These are phyloP conservation scores for Naematelia aurantialba DNA, from an alignment of 768 basidiomycete genomes.

Conservation along the genomic window DNA sequence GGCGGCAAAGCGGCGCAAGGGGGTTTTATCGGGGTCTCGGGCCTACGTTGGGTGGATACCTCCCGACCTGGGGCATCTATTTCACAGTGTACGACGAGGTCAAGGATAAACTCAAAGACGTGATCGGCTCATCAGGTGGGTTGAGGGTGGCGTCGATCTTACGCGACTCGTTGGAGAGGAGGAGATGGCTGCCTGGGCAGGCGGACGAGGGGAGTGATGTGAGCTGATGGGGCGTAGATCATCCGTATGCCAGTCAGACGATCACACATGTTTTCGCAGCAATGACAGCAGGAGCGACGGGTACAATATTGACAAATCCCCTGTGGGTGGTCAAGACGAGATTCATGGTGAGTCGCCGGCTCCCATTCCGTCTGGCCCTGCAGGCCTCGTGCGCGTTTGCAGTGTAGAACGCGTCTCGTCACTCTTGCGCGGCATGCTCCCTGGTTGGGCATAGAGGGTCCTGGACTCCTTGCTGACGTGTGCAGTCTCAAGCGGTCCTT, in stretches of 20 bases:
- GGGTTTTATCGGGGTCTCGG: slow-evolving; percentile 96
- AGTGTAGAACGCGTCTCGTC: too few species aligned
- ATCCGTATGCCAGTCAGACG: not conserved
- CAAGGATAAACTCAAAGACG: slow-evolving; percentile 77
- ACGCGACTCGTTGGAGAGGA: not conserved
- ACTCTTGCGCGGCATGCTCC: too few species aligned
- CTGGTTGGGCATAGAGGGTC: too few species aligned
- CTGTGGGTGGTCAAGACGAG: slow-evolving; percentile 99
- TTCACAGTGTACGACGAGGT: slow-evolving; percentile 96
- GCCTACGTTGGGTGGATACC: slow-evolving; percentile 91
- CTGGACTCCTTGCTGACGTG: not conserved
- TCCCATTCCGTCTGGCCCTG: too few species aligned
- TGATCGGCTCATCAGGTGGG: slow-evolving; percentile 58
- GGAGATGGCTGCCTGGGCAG: too few species aligned
- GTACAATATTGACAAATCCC: slow-evolving; percentile 91
- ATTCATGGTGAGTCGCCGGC: slow-evolving; percentile 72
- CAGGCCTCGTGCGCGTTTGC: too few species aligned
- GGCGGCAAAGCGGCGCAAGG: slow-evolving; percentile 67
- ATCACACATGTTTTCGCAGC: slow-evolving; percentile 76
- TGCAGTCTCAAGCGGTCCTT: slow-evolving; percentile 71
- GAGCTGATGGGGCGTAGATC: slow-evolving; percentile 54
- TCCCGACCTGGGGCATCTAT: slow-evolving; percentile 99
- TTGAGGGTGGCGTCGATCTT: slow-evolving; percentile 17
- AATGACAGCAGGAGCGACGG: slow-evolving; percentile 89
- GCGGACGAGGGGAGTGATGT: slow-evolving; percentile 3